phyloP scores from a whole-genome alignment of 768 basidiomycete species.

The Lactifluus rugatus region DNA sequence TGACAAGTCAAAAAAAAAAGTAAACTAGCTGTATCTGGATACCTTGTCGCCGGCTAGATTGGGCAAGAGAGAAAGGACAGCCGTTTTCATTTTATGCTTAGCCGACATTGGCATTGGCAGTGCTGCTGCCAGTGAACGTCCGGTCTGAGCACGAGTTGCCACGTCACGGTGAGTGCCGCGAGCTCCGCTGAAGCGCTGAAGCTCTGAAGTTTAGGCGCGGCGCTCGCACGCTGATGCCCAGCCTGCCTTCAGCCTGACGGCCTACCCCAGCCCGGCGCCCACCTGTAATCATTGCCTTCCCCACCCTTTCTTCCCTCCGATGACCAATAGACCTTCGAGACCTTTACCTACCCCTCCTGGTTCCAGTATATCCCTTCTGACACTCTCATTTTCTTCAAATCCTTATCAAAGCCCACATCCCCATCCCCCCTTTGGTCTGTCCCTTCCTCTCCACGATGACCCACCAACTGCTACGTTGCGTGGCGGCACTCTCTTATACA shows the following conservation, averaged over 20 bases:
- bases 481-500: conserved; percentile 68
- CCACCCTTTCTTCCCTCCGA: neutral
- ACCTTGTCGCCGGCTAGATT: neutral
- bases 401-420: conserved; percentile 30
- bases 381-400: neutral
- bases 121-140: too few species aligned
- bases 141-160: neutral
- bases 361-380: neutral
- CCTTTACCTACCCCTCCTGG: conserved; percentile 18
- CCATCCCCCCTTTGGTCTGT: conserved; percentile 23
- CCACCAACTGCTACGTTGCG: conserved; percentile 43
- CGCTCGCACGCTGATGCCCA: neutral
- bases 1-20: neutral
- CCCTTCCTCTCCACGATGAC: conserved; percentile 29
- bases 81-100: neutral
- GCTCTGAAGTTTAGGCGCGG: too few species aligned
- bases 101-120: too few species aligned
- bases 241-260: too few species aligned
- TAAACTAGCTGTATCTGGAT: conserved; percentile 8
- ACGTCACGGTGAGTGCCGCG: neutral
- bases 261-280: neutral
- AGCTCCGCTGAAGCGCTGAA: too few species aligned
- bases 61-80: neutral
- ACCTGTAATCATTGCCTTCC: neutral
- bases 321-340: conserved; percentile 12